Evolutionary conservation across 129 eudicot genomes (phyloP).

Genomic region (Gnaphalium uliginosum): DNA sequence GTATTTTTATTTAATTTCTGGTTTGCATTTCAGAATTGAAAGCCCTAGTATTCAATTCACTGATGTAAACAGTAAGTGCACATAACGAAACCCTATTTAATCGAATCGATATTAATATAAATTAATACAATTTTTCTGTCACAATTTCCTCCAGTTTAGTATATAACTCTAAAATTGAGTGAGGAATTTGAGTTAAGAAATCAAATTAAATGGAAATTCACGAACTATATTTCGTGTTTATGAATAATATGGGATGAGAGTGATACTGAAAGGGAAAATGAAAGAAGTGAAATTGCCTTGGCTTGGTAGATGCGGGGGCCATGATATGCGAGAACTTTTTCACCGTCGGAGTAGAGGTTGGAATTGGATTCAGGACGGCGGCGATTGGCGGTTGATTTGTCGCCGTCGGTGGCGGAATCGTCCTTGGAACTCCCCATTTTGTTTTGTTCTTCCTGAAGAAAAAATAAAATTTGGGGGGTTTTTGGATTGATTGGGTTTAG

Average conservation of each 20-base stretch:
- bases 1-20: neutral
- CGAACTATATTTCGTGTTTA: neutral
- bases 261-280: constrained; percentile 8
- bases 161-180: neutral
- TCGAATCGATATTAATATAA: neutral
- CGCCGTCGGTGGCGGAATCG: constrained; percentile 79
- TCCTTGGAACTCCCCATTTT: constrained; percentile 73
- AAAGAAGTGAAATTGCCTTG: constrained; percentile 40
- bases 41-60: constrained; percentile 14
- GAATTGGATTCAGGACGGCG: constrained; percentile 53
- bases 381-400: constrained; percentile 61
- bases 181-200: constrained; percentile 13
- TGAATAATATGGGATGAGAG: neutral
- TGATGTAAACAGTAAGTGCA: neutral
- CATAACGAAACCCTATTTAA: neutral
- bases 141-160: neutral
- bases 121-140: neutral
- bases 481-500: constrained; percentile 14
- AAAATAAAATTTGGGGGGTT: neutral
- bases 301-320: constrained; percentile 87
- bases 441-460: constrained; percentile 1
- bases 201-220: neutral
- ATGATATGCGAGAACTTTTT: constrained; percentile 81
- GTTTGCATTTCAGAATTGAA: neutral
- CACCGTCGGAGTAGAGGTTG: constrained; percentile 61